Percentiles rank a stretch among this genome's conserved stretches.
Evolutionary conservation across 441 rosid genomes (phyloP).

Genomic region (Arabidopsis lyrata): DNA sequence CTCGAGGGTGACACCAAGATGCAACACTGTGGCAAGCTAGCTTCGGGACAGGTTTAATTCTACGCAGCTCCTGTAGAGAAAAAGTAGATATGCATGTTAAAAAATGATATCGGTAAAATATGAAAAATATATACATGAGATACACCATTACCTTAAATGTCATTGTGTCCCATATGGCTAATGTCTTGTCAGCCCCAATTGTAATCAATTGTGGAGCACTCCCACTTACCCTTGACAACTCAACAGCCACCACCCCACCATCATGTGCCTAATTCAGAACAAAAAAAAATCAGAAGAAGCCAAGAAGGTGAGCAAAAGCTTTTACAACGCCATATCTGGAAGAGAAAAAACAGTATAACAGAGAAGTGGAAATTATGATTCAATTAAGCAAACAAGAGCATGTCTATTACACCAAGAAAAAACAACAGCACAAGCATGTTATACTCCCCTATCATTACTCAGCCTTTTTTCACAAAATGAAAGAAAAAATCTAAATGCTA

Average conservation of each 20-base stretch:
- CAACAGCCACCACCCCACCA: slow-evolving; percentile 96
- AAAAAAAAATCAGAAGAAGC: slow-evolving; percentile 31
- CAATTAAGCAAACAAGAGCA: slow-evolving; percentile 9
- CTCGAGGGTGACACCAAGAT: slow-evolving; percentile 99
- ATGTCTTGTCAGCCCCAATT: slow-evolving; percentile 96
- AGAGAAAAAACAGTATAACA: slow-evolving; percentile 21
- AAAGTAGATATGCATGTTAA: slow-evolving; percentile 18
- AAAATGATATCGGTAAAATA: slow-evolving; percentile 8
- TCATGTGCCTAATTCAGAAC: slow-evolving; percentile 82
- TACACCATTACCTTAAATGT: slow-evolving; percentile 81
- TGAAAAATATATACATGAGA: slow-evolving; percentile 32
- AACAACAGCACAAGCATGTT: not conserved
- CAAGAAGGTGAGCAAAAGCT: slow-evolving; percentile 9
- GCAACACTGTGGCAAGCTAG: slow-evolving; percentile 97
- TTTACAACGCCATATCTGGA: slow-evolving; percentile 26
- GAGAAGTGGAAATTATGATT: slow-evolving; percentile 12
- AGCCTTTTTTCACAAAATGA: slow-evolving; percentile 3
- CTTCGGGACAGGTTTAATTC: slow-evolving; percentile 96
- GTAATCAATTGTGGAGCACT: slow-evolving; percentile 94
- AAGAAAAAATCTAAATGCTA: slow-evolving; percentile 4
- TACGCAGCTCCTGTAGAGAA: slow-evolving; percentile 79
- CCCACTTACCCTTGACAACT: slow-evolving; percentile 96
- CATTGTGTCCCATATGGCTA: slow-evolving; percentile 99
- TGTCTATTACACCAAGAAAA: slow-evolving; percentile 2
- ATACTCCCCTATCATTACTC: slow-evolving; percentile 22